Percentiles rank a stretch among this genome's conserved stretches.
These are phyloP conservation scores for Tuber calosporum DNA, from an alignment of 495 filamentous ascomycete species.

Conservation along the genomic window DNA sequence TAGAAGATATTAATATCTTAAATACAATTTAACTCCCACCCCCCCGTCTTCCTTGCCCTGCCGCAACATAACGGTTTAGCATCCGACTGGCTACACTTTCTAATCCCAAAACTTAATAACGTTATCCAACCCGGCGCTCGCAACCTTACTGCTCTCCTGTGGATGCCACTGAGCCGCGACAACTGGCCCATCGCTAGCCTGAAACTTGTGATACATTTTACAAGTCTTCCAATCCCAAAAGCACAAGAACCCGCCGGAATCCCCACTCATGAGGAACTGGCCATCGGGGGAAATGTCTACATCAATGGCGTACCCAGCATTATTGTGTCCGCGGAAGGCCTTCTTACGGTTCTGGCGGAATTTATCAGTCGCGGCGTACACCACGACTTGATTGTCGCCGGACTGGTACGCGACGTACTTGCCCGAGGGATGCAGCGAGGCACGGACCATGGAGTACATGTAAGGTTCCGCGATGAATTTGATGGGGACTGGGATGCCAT, in stretches of 20 bases:
- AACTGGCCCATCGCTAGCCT: conserved; percentile 69
- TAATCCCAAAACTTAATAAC: conserved; percentile 94
- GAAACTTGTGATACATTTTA: conserved; percentile 94
- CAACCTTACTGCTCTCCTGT: conserved; percentile 88
- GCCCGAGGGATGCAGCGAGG: conserved; percentile 72
- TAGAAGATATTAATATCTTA: background rate
- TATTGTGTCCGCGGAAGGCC: conserved; percentile 90
- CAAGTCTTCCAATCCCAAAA: conserved; percentile 99
- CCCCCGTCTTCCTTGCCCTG: background rate
- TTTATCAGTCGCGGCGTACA: conserved; percentile 86
- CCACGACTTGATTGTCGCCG: conserved; percentile 91
- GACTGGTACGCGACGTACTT: conserved; percentile 91
- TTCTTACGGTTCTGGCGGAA: conserved; percentile 98
- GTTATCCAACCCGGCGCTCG: conserved; percentile 81
- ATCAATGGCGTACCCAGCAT: conserved; percentile 86
- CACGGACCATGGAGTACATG: conserved; percentile 86
- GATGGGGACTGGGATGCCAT: conserved; percentile 78
- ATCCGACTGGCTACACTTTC: background rate
- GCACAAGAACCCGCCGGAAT: conserved; percentile 77
- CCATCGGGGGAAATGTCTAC: conserved; percentile 83
- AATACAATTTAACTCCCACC: background rate
- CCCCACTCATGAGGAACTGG: conserved; percentile 75
- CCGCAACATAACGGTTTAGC: background rate
- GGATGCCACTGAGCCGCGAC: conserved; percentile 86
- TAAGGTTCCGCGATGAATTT: conserved; percentile 89